A percentile compares a stretch with the other conserved stretches of the same genome.
Evolutionary conservation across 352 stramenopile species (phyloP).

Genomic region (Pythium scleroteichum): DNA sequence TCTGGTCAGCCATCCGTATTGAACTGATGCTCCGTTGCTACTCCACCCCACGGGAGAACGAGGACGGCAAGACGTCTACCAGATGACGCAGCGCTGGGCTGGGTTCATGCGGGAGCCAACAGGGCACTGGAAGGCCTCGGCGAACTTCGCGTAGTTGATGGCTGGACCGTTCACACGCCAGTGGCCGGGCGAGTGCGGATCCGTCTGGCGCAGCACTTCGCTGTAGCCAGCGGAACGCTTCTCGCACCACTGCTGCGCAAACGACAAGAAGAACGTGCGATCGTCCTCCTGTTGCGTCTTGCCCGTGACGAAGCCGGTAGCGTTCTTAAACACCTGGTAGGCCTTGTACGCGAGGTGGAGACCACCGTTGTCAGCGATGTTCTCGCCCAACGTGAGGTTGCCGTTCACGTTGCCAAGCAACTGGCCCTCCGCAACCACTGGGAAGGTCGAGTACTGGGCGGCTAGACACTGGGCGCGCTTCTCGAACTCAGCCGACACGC

Average conservation of each 20-base stretch:
- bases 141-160: constrained; percentile 71
- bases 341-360: constrained; percentile 84
- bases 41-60: too few species aligned
- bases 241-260: constrained; percentile 68
- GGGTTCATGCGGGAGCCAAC: constrained; percentile 69
- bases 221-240: constrained; percentile 46
- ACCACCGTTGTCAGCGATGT: constrained; percentile 91
- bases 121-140: constrained; percentile 61
- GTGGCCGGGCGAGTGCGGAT: constrained; percentile 60
- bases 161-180: constrained; percentile 68
- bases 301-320: constrained; percentile 9
- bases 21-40: too few species aligned
- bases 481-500: constrained; percentile 47
- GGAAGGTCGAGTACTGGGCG: constrained; percentile 63
- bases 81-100: constrained; percentile 62
- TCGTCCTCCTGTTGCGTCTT: constrained; percentile 37
- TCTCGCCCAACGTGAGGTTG: constrained; percentile 91
- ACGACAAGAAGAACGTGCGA: constrained; percentile 69
- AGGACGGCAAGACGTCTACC: constrained; percentile 31
- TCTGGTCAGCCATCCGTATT: too few species aligned
- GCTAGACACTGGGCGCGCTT: constrained; percentile 57
- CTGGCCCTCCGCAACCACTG: constrained; percentile 39
- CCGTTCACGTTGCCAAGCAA: constrained; percentile 78
- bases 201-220: constrained; percentile 49
- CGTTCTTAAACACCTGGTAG: constrained; percentile 61